Base-by-base conservation (phyloP, 1,284 basidiomycete genomes). In the Polyporus tsugae region DNA sequence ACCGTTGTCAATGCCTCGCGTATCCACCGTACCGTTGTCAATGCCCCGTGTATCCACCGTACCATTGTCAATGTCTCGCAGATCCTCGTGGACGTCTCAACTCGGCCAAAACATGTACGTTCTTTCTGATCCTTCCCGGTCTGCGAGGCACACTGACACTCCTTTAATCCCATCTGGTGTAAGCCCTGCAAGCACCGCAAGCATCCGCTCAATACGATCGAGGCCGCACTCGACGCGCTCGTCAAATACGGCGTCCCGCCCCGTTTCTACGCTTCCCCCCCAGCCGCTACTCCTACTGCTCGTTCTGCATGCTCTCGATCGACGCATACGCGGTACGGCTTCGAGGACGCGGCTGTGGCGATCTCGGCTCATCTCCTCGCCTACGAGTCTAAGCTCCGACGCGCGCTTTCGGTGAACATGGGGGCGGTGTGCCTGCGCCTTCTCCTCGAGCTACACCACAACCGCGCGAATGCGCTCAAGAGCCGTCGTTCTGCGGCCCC, bases 341-440 rank as follows among this genome's bases (percentile, higher is more conserved):
- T 83, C 15, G 72, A 78, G 36, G 73, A 74, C 7, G 73, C 81
- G 53, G 82, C 82, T 0, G 75, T 79, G 6, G 68, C 76, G 11
- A 70, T 75, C 15, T 82, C 80, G 25, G 62, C 75, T 1, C 76
- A 78, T 64, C 79, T 82, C 15, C 75, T 82, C 4, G 73, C 77
- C 19, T 74, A 75, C 58, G 65, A 75, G 22, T 81, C n/a, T 65
- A 36, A 61, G 83, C 55, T 75, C 78, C 7, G 81, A 82, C 71
- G 79, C 77, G 53, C 77, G 53, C 65, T 77, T 19, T 77, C 75
- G 1, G 38, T 62, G 7, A 70, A 71, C 38, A 82, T 83, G 70
- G 81, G 81, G 7, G 75, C 80, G 0, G 33, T 78, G 0, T 82
- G 83, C 66, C 75, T 83, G 46, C 79, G 77, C 64, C 77, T 80